phyloP scores from a whole-genome alignment of 2,329 filamentous ascomycete species.

The Chaetomium sp. region DNA sequence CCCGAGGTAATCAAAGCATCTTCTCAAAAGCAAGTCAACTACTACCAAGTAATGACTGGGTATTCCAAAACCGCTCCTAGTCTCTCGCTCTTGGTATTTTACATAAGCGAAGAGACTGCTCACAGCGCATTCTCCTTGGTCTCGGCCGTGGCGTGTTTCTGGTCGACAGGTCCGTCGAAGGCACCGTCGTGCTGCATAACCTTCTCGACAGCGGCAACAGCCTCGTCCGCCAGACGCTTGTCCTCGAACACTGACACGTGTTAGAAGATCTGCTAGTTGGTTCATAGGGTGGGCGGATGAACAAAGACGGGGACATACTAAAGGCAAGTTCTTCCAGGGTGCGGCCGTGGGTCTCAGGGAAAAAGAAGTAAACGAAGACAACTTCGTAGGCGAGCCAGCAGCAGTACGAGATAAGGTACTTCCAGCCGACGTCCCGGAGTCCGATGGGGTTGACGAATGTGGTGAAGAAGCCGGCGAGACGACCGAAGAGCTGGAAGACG shows the following conservation, averaged over 20 bases:
- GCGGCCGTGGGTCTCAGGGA: constrained; percentile 18
- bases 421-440: constrained; percentile 7
- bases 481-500: constrained; percentile 15
- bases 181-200: not conserved
- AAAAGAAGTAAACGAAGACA: constrained; percentile 9
- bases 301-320: not conserved
- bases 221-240: constrained; percentile 1
- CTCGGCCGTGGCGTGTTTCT: constrained; percentile 1
- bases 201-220: constrained; percentile 13
- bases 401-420: constrained; percentile 16
- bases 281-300: too few species aligned
- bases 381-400: constrained; percentile 16
- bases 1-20: not conserved
- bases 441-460: constrained; percentile 18
- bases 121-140: not conserved
- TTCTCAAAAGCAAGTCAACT: not conserved
- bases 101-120: not conserved
- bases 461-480: constrained; percentile 14
- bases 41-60: not conserved
- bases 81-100: not conserved
- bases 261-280: not conserved
- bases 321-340: constrained; percentile 16
- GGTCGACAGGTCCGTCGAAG: not conserved
- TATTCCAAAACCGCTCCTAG: not conserved
- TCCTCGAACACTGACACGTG: constrained; percentile 17